Evolutionary conservation across 495 filamentous ascomycete species (phyloP).

Genomic region (Talaromyces wortmannii): DNA sequence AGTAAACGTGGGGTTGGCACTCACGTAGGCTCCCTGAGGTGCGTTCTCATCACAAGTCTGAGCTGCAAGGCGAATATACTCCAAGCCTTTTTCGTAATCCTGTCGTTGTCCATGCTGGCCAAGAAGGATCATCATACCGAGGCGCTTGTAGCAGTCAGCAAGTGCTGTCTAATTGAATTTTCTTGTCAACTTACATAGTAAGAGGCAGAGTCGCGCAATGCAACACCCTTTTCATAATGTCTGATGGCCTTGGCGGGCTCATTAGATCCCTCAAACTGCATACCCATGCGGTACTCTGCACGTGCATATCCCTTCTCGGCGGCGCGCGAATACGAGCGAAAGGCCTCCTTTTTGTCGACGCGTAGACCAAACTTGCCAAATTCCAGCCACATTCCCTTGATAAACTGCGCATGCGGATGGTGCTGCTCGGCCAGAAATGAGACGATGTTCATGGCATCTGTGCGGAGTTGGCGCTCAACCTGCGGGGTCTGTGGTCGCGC

Average conservation of each 20-base stretch:
- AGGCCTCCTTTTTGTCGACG: constrained; percentile 91
- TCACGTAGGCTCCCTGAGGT: constrained; percentile 87
- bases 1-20: constrained; percentile 8
- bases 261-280: constrained; percentile 93
- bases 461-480: constrained; percentile 76
- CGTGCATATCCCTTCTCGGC: constrained; percentile 87
- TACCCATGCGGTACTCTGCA: constrained; percentile 94
- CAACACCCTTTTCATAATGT: constrained; percentile 78
- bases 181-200: constrained; percentile 54
- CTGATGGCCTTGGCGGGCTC: constrained; percentile 83
- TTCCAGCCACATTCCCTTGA: constrained; percentile 94
- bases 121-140: constrained; percentile 96
- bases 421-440: constrained; percentile 82
- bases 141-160: constrained; percentile 37
- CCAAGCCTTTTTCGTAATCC: constrained; percentile 69
- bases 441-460: constrained; percentile 89
- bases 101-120: constrained; percentile 86
- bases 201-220: constrained; percentile 80
- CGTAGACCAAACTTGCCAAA: constrained; percentile 92
- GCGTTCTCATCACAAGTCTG: constrained; percentile 93
- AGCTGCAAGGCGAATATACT: constrained; percentile 75
- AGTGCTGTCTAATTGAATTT: neutral
- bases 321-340: constrained; percentile 74
- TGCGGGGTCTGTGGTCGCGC: constrained; percentile 71
- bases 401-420: constrained; percentile 91